phyloP scores from a whole-genome alignment of 306 rosid species.

The Abrus pulchellus region DNA sequence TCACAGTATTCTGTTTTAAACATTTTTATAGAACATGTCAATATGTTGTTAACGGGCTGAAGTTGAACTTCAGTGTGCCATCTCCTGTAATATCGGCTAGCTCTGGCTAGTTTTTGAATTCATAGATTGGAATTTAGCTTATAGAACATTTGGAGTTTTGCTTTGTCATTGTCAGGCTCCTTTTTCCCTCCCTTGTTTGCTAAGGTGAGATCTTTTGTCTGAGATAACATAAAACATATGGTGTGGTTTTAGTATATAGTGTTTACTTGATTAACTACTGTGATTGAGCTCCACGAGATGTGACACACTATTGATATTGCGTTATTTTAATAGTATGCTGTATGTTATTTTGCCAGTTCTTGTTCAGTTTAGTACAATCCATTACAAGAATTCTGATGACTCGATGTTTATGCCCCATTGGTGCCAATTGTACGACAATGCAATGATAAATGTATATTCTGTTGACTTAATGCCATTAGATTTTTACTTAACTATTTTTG shows the following conservation, averaged over 20 bases:
- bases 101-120: slow-evolving; percentile 42
- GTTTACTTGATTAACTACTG: slow-evolving; percentile 18
- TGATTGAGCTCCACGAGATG: slow-evolving; percentile 26
- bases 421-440: slow-evolving; percentile 12
- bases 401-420: not conserved
- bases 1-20: slow-evolving; percentile 22
- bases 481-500: not conserved
- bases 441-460: not conserved
- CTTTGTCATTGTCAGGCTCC: slow-evolving; percentile 53
- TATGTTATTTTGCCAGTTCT: slow-evolving; percentile 33
- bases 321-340: slow-evolving; percentile 30
- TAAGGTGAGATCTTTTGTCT: slow-evolving; percentile 45
- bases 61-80: slow-evolving; percentile 5
- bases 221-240: slow-evolving; percentile 32
- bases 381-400: not conserved
- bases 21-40: not conserved
- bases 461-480: not conserved
- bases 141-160: slow-evolving; percentile 46
- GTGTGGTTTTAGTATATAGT: slow-evolving; percentile 1
- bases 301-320: slow-evolving; percentile 36
- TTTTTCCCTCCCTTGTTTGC: slow-evolving; percentile 36
- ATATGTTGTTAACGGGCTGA: slow-evolving; percentile 23
- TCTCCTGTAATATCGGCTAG: slow-evolving; percentile 37
- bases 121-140: slow-evolving; percentile 41
- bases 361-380: not conserved